A percentile compares a stretch with the other conserved stretches of the same genome.
Evolutionary conservation across 176 grass and related monocot species (phyloP).

Genomic region (Triticum turgidum): DNA sequence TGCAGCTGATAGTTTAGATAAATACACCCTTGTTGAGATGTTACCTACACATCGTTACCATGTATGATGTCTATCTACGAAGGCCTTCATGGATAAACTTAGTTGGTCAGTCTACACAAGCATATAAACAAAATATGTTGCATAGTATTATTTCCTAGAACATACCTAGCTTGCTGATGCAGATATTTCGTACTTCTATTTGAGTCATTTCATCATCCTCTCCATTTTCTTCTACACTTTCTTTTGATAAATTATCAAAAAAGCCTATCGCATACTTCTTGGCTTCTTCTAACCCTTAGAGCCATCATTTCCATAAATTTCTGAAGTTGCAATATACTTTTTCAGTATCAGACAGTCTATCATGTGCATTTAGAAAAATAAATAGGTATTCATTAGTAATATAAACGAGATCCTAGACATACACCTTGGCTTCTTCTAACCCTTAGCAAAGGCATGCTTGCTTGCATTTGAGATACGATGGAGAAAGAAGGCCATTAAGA

Average conservation of each 20-base stretch:
- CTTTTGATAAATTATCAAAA: conserved; percentile 59
- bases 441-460: conserved; percentile 71
- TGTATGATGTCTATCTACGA: too few species aligned
- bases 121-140: too few species aligned
- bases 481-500: conserved; percentile 86
- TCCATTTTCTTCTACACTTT: conserved; percentile 38
- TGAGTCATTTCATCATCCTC: conserved; percentile 55
- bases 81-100: too few species aligned
- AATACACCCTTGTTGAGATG: too few species aligned
- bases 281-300: not conserved
- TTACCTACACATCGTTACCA: too few species aligned
- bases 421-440: conserved; percentile 95
- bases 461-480: conserved; percentile 88
- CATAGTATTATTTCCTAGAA: conserved; percentile 8
- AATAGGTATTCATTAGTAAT: not conserved
- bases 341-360: not conserved
- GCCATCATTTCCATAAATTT: conserved; percentile 49
- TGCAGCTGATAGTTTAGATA: too few species aligned
- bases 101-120: too few species aligned
- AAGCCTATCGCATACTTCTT: conserved; percentile 3
- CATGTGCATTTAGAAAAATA: not conserved
- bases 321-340: conserved; percentile 63
- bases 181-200: conserved; percentile 76
- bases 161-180: conserved; percentile 83
- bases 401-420: conserved; percentile 20